These are phyloP conservation scores for Trichoderma sp. DNA, from an alignment of 2,329 filamentous ascomycete genomes.

Conservation along the genomic window DNA sequence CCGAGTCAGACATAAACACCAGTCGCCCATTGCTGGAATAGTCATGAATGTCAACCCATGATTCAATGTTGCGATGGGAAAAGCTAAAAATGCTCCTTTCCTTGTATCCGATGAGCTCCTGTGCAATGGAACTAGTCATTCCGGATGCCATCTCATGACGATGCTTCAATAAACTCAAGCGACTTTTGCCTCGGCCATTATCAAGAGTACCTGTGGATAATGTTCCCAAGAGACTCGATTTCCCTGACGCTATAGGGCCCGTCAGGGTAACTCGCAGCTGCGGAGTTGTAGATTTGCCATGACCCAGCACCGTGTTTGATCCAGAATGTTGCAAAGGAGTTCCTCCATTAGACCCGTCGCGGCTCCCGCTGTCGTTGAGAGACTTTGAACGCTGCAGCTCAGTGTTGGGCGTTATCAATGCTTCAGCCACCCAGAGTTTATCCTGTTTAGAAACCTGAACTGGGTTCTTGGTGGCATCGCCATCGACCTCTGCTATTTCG, in stretches of 20 bases:
- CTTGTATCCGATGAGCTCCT: slow-evolving; percentile 86
- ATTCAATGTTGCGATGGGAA: slow-evolving; percentile 78
- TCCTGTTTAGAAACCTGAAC: slow-evolving; percentile 35
- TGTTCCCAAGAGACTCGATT: slow-evolving; percentile 85
- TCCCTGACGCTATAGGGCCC: slow-evolving; percentile 86
- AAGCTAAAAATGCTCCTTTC: slow-evolving; percentile 69
- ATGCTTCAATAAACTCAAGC: slow-evolving; percentile 85
- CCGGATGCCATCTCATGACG: slow-evolving; percentile 90
- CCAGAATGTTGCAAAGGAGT: slow-evolving; percentile 6
- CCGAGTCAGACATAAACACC: slow-evolving; percentile 87
- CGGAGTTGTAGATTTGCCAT: slow-evolving; percentile 55
- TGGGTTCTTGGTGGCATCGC: slow-evolving; percentile 26
- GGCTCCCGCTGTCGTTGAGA: neutral
- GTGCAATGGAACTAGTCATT: slow-evolving; percentile 89
- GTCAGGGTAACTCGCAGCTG: slow-evolving; percentile 85
- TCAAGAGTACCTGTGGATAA: slow-evolving; percentile 84
- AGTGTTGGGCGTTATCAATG: slow-evolving; percentile 74
- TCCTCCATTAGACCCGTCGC: neutral
- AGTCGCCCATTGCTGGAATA: slow-evolving; percentile 69
- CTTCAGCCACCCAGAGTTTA: slow-evolving; percentile 84
- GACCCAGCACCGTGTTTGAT: slow-evolving; percentile 32
- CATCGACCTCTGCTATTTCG: slow-evolving; percentile 40
- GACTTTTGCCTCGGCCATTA: slow-evolving; percentile 86
- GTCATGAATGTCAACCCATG: slow-evolving; percentile 92
- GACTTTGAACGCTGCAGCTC: slow-evolving; percentile 32